Percentiles rank a stretch among this genome's conserved stretches.
phyloP scores from a whole-genome alignment of 306 rosid genomes.

The Betula pendula region DNA sequence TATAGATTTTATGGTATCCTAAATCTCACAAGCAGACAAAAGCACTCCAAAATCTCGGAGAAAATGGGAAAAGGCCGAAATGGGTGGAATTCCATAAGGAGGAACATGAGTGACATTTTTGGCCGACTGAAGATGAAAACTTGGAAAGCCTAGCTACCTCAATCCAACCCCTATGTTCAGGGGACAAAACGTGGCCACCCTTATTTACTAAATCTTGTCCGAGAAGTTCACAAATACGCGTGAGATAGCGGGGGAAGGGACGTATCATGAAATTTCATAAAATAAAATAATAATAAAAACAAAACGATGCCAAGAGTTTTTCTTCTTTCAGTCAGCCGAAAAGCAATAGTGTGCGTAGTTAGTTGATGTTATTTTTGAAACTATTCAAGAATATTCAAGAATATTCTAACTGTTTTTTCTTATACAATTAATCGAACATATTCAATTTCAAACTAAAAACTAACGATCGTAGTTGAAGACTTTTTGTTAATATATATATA shows the following conservation, averaged over 20 bases:
- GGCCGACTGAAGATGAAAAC: constrained; percentile 17
- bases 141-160: background rate
- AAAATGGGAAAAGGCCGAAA: background rate
- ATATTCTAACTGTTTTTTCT: too few relatives aligned
- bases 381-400: too few relatives aligned
- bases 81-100: constrained; percentile 22
- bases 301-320: too few relatives aligned
- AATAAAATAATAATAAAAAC: background rate
- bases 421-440: too few relatives aligned
- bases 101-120: constrained; percentile 27
- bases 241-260: background rate
- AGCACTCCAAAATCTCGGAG: constrained; percentile 8
- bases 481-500: too few relatives aligned
- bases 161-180: constrained; percentile 13
- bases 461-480: too few relatives aligned
- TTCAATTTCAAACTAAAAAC: too few relatives aligned
- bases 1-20: background rate
- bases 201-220: constrained; percentile 26
- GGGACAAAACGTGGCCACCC: constrained; percentile 47
- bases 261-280: background rate
- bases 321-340: too few relatives aligned
- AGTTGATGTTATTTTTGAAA: too few relatives aligned
- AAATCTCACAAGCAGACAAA: background rate
- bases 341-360: too few relatives aligned
- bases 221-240: background rate